These are phyloP conservation scores for Rhytidiadelphus loreus DNA, from an alignment of 225 moss, liverwort and hornwort species.

Conservation along the genomic window DNA sequence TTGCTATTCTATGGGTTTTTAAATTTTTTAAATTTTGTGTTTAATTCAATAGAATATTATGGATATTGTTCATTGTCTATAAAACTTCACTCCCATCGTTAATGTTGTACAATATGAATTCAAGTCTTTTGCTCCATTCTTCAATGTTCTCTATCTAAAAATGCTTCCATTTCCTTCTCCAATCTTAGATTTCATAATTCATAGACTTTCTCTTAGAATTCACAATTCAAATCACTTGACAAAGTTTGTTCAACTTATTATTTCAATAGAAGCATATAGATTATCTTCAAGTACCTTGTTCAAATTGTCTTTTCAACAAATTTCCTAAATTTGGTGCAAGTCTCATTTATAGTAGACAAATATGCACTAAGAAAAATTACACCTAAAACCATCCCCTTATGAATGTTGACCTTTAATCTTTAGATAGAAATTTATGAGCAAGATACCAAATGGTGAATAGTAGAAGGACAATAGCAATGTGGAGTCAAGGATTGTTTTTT, in stretches of 20 bases:
- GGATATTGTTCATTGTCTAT: not conserved
- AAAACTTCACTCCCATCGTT: not conserved
- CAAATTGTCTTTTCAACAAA: not conserved
- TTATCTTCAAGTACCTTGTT: not conserved
- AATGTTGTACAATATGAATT: not conserved
- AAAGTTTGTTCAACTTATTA: not conserved
- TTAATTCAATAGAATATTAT: not conserved
- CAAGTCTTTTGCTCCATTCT: not conserved
- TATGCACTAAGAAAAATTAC: not conserved
- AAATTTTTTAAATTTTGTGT: not conserved
- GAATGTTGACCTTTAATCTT: not conserved
- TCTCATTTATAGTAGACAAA: not conserved
- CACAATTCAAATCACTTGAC: not conserved
- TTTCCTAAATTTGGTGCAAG: not conserved
- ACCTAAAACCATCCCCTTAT: not conserved
- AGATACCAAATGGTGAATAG: not conserved
- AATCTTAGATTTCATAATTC: not conserved
- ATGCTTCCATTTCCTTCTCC: not conserved
- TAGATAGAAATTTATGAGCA: not conserved
- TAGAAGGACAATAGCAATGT: not conserved
- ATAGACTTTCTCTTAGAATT: not conserved
- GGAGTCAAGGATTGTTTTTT: not conserved
- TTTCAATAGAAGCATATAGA: not conserved
- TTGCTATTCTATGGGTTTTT: not conserved
- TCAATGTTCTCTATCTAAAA: not conserved